phyloP scores from a whole-genome alignment of 2,329 filamentous ascomycete species.

The Nannizziopsis barbatae region DNA sequence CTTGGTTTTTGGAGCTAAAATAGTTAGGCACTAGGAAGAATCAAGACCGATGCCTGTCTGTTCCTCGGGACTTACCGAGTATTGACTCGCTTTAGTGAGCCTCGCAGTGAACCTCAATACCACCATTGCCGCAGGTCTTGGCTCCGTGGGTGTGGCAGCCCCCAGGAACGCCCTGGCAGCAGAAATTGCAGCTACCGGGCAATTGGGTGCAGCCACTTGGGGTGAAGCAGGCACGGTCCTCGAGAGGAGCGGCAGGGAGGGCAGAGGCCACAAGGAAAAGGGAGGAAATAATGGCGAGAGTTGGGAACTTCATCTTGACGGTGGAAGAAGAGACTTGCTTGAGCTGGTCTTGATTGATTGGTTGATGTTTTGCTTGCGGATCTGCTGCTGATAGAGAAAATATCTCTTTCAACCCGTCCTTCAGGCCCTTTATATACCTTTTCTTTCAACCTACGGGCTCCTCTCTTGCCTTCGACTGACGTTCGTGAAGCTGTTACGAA shows the following conservation, averaged over 20 bases:
- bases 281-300: constrained; percentile 1
- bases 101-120: constrained; percentile 8
- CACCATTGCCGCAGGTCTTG: constrained; percentile 2
- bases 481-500: background rate
- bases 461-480: background rate
- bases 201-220: background rate
- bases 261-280: constrained; percentile 3
- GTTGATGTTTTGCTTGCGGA: background rate
- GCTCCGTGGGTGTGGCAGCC: constrained; percentile 5
- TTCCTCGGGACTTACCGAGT: background rate
- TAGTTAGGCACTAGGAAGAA: no score
- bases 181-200: constrained; percentile 4
- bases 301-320: constrained; percentile 8
- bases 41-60: background rate
- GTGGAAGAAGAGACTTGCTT: background rate
- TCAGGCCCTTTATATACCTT: constrained; percentile 5
- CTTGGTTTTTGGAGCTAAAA: no score
- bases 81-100: constrained; percentile 1
- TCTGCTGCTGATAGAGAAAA: background rate
- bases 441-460: background rate
- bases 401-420: background rate
- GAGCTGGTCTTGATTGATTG: background rate
- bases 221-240: background rate
- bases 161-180: constrained; percentile 1
- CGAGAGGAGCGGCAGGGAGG: background rate